A percentile compares a stretch with the other conserved stretches of the same genome.
These are phyloP conservation scores for Penicillium rolfsii DNA, from an alignment of 2,329 filamentous ascomycete genomes.

Conservation along the genomic window DNA sequence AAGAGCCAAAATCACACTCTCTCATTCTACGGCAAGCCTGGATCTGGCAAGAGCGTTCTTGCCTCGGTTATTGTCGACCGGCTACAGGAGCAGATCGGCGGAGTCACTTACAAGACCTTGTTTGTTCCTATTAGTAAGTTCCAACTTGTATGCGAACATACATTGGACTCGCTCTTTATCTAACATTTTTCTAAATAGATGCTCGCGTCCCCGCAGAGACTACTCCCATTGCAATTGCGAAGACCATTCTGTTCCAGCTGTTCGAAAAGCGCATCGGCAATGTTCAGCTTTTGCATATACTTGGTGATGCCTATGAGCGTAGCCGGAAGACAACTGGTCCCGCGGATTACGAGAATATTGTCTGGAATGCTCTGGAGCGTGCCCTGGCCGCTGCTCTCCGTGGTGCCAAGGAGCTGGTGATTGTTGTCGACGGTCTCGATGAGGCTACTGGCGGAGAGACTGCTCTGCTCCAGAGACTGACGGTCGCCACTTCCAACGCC, in stretches of 20 bases:
- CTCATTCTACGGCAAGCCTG: slow-evolving; percentile 47
- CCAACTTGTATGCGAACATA: background rate
- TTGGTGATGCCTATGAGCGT: slow-evolving; percentile 37
- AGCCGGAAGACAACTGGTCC: slow-evolving; percentile 28
- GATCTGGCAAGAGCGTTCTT: slow-evolving; percentile 46
- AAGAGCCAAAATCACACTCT: slow-evolving; percentile 51
- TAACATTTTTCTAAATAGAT: slow-evolving; percentile 24
- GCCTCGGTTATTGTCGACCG: slow-evolving; percentile 46
- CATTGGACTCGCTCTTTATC: background rate
- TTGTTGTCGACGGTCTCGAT: slow-evolving; percentile 46
- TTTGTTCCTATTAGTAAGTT: slow-evolving; percentile 43
- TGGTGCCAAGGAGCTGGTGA: slow-evolving; percentile 40
- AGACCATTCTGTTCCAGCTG: slow-evolving; percentile 43
- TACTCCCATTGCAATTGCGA: slow-evolving; percentile 38
- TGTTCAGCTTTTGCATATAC: slow-evolving; percentile 41
- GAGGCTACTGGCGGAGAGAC: slow-evolving; percentile 39
- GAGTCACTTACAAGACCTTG: slow-evolving; percentile 39
- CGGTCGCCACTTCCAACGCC: slow-evolving; percentile 25
- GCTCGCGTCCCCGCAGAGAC: slow-evolving; percentile 38
- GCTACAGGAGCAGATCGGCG: slow-evolving; percentile 44
- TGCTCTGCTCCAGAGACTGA: slow-evolving; percentile 35
- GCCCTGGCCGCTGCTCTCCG: slow-evolving; percentile 34
- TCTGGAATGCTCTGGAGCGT: slow-evolving; percentile 41
- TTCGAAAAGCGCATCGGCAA: slow-evolving; percentile 47
- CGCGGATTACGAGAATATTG: slow-evolving; percentile 39